Evolutionary conservation across 331 rosid genomes (phyloP).

Genomic region (Ulmus americana): DNA sequence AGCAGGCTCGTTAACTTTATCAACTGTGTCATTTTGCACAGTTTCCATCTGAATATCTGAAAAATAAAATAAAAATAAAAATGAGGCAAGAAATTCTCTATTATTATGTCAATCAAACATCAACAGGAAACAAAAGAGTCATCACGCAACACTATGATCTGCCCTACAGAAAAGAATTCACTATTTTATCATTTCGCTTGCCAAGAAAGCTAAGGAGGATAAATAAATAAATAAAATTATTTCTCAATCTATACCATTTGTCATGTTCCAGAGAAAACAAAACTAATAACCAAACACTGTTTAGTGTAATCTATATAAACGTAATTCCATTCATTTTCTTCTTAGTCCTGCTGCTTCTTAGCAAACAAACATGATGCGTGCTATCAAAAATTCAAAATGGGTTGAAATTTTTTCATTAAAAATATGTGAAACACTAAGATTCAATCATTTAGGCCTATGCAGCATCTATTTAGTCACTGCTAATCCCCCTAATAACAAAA

Average conservation of each 20-base stretch:
- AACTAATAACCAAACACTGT: neutral
- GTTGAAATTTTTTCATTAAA: neutral
- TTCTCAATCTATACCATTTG: neutral
- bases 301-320: neutral
- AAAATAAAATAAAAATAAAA: constrained; percentile 8
- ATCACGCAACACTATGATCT: neutral
- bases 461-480: neutral
- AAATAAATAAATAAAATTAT: neutral
- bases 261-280: neutral
- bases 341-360: neutral
- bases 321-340: neutral
- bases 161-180: too few relatives aligned
- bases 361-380: neutral
- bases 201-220: neutral
- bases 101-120: constrained; percentile 18
- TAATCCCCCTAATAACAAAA: neutral
- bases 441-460: neutral
- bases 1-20: constrained; percentile 32
- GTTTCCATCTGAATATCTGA: constrained; percentile 50
- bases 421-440: neutral
- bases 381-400: neutral
- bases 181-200: neutral
- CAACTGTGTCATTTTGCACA: constrained; percentile 27
- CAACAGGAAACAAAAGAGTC: constrained; percentile 16
- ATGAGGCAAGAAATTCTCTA: constrained; percentile 14